Base-by-base conservation (phyloP, 2,329 filamentous ascomycete species). In the Aureobasidium melanogenum region DNA sequence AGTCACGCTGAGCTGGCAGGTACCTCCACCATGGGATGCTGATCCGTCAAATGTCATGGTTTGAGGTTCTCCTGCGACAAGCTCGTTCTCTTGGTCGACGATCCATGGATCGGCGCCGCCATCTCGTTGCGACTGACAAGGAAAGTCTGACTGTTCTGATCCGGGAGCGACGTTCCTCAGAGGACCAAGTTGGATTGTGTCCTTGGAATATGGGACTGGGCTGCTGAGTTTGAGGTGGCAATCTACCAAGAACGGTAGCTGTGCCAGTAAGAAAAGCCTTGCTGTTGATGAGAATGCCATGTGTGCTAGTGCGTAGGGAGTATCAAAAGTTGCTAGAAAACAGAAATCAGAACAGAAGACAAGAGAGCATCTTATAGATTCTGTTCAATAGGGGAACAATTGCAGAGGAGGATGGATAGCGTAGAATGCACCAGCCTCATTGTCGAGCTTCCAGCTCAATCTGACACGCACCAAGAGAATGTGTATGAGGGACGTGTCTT, bases 11-110 rank as follows among this genome's bases (percentile, higher is more conserved):
- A 97, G 76, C 69, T 99, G 94, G 77, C 94, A 97, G 0, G 89
- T 95, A 0, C 94, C 94, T 61, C 94, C 94, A n/a, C 92, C 92
- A 68, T 99, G 94, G 0, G 87, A 84, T 2, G 91, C 92, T 39
- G 79, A 79, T 3, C 93, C 94, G 0, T 72, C 75, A 73, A 97
- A 91, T 1, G 76, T 73, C 2, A 97, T 80, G 0, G 43, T 65
- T 47, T 28, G 41, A 58, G 22, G 36, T 62, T 43, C 55, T 34
- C 41, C 47, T 51, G 43, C 52, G n/a, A 43, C 57, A 17, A 61
- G 32, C 34, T 76, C 71, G 64, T 87, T 81, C 0, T 72, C 68
- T 2, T 83, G 81, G 14, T 89, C 89, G 15, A 88, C 81, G 0
- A 77, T 71, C 72, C 87, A 89, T 0, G 77, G 71, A 67, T 89